phyloP scores from a whole-genome alignment of 2,329 filamentous ascomycete species.

The Monosporascus cannonballus region DNA sequence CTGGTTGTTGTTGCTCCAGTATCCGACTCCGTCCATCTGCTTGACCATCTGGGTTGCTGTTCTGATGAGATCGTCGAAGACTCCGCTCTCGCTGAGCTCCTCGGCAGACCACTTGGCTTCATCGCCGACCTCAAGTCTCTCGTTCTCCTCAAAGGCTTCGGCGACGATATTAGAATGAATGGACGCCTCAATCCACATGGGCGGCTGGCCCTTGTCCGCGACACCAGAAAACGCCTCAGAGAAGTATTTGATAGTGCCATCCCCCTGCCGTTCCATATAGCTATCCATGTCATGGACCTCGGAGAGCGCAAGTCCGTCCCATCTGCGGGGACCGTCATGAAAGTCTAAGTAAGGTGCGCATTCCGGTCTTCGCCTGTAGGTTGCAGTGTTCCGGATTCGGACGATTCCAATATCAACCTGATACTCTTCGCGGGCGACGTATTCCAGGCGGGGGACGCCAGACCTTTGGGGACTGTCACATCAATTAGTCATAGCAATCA shows the following conservation, averaged over 20 bases:
- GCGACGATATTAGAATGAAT: slow-evolving; percentile 16
- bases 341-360: not conserved
- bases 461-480: slow-evolving; percentile 9
- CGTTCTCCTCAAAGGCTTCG: slow-evolving; percentile 19
- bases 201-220: slow-evolving; percentile 4
- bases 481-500: slow-evolving; percentile 1
- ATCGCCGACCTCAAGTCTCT: slow-evolving; percentile 17
- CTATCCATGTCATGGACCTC: slow-evolving; percentile 22
- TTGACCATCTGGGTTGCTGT: slow-evolving; percentile 17
- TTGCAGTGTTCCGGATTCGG: slow-evolving; percentile 18
- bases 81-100: slow-evolving; percentile 12
- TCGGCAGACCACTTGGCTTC: slow-evolving; percentile 18
- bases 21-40: slow-evolving; percentile 23
- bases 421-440: slow-evolving; percentile 15
- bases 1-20: slow-evolving; percentile 21
- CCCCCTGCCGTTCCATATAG: not conserved
- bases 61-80: slow-evolving; percentile 16
- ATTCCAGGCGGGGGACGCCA: slow-evolving; percentile 14
- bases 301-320: slow-evolving; percentile 16
- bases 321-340: not conserved
- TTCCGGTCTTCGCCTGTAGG: slow-evolving; percentile 6
- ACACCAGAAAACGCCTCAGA: slow-evolving; percentile 4
- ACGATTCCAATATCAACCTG: slow-evolving; percentile 12
- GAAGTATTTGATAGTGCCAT: slow-evolving; percentile 2
- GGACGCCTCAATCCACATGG: slow-evolving; percentile 20